Conservation (phyloP, 176 grass and related monocot species). For the Oryza australiensis region DNA sequence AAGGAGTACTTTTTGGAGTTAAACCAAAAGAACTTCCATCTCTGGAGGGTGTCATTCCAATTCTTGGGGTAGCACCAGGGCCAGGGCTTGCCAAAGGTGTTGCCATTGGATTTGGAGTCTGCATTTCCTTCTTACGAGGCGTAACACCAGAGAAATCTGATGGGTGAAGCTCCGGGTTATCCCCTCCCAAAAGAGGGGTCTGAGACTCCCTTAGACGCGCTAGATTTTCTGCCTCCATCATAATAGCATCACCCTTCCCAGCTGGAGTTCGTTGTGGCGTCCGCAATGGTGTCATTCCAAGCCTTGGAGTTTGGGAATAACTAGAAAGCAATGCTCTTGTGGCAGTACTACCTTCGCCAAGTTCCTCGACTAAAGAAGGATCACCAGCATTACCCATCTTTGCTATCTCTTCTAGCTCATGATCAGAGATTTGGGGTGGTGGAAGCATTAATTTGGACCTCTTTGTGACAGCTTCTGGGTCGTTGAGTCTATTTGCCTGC, state of each 20-base stretch:
- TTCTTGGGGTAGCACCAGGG: slow-evolving; percentile 68
- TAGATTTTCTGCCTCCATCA: slow-evolving; percentile 99
- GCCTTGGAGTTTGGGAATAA: slow-evolving; percentile 85
- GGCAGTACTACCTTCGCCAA: slow-evolving; percentile 73
- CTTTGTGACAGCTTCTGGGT: slow-evolving; percentile 89
- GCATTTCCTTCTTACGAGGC: slow-evolving; percentile 82
- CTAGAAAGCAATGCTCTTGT: slow-evolving; percentile 77
- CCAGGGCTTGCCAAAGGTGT: slow-evolving; percentile 77
- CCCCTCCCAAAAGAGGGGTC: slow-evolving; percentile 86
- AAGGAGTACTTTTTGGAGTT: slow-evolving; percentile 80
- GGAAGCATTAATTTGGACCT: slow-evolving; percentile 95
- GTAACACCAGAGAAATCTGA: slow-evolving; percentile 92
- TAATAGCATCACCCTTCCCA: slow-evolving; percentile 93
- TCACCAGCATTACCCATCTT: slow-evolving; percentile 86
- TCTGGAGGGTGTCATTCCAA: slow-evolving; percentile 78
- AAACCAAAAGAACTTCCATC: slow-evolving; percentile 65
- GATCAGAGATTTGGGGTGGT: slow-evolving; percentile 91
- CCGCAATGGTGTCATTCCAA: slow-evolving; percentile 74
- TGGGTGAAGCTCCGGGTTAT: slow-evolving; percentile 89
- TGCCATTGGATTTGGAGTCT: slow-evolving; percentile 84
- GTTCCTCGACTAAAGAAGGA: slow-evolving; percentile 66
- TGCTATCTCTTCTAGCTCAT: slow-evolving; percentile 91
- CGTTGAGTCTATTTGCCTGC: slow-evolving; percentile 95
- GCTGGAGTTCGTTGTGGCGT: slow-evolving; percentile 78
- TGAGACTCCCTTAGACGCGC: slow-evolving; percentile 90